These are phyloP conservation scores for Colletotrichum sp. DNA, from an alignment of 2,329 filamentous ascomycete species.

Conservation along the genomic window DNA sequence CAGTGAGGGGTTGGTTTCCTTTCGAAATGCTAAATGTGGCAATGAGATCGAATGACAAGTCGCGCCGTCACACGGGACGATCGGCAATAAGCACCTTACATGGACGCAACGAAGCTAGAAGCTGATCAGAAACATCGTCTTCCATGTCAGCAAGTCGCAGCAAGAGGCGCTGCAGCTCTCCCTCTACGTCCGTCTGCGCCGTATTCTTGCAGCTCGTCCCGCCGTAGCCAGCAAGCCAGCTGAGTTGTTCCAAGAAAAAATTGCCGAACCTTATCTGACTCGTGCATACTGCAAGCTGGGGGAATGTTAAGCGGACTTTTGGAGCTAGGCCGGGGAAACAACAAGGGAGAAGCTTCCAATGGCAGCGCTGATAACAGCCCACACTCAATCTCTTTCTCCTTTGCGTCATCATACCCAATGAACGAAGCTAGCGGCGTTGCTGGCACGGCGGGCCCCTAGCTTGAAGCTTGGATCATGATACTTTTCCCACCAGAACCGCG, in stretches of 20 bases:
- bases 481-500: not conserved
- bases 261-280: conserved; percentile 1
- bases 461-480: not conserved
- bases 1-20: not conserved
- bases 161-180: not conserved
- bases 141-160: conserved; percentile 10
- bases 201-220: not conserved
- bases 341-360: not conserved
- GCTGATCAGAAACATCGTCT: not conserved
- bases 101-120: not conserved
- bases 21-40: not conserved
- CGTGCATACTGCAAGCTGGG: not conserved
- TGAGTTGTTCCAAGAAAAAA: not conserved
- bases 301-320: not conserved
- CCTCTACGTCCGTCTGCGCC: not conserved
- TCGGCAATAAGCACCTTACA: conserved; percentile 8
- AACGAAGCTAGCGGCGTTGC: not conserved
- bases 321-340: not conserved
- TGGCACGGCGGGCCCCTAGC: not conserved
- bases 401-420: conserved; percentile 1
- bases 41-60: not conserved
- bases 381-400: not conserved
- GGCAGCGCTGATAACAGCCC: not conserved
- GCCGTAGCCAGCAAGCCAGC: not conserved
- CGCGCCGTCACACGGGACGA: not conserved